Percentiles rank a stretch among this genome's conserved stretches.
These are phyloP conservation scores for Pseudomicrostroma phylloplanum DNA, from an alignment of 1,284 basidiomycete species.

Conservation along the genomic window DNA sequence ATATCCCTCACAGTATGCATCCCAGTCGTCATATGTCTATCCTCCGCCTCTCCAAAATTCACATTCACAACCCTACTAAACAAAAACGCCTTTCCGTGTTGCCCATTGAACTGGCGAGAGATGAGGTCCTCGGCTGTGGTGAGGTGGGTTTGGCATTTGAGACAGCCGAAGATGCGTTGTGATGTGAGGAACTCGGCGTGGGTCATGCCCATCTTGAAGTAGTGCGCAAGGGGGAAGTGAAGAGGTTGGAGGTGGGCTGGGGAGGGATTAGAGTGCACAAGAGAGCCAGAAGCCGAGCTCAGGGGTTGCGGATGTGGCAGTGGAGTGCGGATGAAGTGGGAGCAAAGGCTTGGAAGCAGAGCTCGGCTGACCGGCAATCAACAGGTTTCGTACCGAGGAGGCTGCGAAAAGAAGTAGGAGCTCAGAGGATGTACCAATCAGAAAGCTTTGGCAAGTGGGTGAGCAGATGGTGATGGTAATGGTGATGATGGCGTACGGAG, in stretches of 20 bases:
- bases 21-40: conserved; percentile 93
- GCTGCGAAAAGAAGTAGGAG: too few relatives aligned
- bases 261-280: neutral
- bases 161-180: conserved; percentile 83
- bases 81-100: conserved; percentile 88
- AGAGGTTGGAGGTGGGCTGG: neutral
- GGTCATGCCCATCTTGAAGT: conserved; percentile 70
- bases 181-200: conserved; percentile 82
- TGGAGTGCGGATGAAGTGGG: neutral
- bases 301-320: neutral
- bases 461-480: too few relatives aligned
- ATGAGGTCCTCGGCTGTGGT: conserved; percentile 86
- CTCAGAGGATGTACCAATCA: too few relatives aligned
- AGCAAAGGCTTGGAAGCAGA: too few relatives aligned
- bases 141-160: conserved; percentile 83
- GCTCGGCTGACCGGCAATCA: too few relatives aligned
- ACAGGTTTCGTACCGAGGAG: too few relatives aligned
- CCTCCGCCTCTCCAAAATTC: conserved; percentile 75
- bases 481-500: too few relatives aligned
- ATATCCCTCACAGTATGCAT: conserved; percentile 93
- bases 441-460: too few relatives aligned
- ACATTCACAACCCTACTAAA: conserved; percentile 88
- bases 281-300: neutral
- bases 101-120: conserved; percentile 58
- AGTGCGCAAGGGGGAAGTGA: neutral